phyloP scores from a whole-genome alignment of 495 filamentous ascomycete genomes.

The Thermochaetoides thermophila region DNA sequence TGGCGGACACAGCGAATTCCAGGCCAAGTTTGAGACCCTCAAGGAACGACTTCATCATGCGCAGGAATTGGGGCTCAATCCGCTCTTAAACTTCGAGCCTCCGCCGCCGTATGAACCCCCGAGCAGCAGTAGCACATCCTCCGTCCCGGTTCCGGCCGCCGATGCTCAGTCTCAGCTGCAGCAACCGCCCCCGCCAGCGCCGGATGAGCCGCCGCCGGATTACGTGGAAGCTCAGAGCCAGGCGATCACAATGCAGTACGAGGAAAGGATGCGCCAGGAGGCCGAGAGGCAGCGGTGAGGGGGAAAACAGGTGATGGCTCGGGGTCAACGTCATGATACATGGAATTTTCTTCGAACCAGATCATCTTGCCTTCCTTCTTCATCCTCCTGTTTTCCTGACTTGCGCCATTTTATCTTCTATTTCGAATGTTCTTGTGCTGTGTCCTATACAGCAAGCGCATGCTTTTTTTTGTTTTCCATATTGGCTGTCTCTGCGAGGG shows the following conservation, averaged over 20 bases:
- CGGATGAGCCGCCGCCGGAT: conserved; percentile 74
- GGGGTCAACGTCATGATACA: no score
- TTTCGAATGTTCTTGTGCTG: no score
- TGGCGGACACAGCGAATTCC: conserved; percentile 87
- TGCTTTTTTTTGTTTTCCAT: no score
- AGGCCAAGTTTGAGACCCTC: conserved; percentile 65
- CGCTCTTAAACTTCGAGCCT: conserved; percentile 50
- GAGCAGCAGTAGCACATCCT: conserved; percentile 18
- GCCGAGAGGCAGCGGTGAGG: conserved; percentile 23
- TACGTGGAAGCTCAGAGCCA: conserved; percentile 84
- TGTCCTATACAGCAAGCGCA: no score
- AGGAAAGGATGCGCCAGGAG: conserved; percentile 31
- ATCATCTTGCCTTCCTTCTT: no score
- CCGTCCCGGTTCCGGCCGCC: neutral
- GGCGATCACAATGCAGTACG: conserved; percentile 42
- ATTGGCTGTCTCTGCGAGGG: no score
- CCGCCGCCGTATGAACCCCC: conserved; percentile 63
- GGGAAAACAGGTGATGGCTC: neutral
- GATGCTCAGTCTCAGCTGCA: neutral
- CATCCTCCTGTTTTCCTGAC: no score
- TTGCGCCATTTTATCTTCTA: no score
- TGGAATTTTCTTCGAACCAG: no score
- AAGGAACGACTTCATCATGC: conserved; percentile 73
- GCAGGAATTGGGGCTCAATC: conserved; percentile 46
- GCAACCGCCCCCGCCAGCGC: conserved; percentile 29